Conservation (phyloP, 202 grass and related monocot genomes). For the Panicum virgatum region DNA sequence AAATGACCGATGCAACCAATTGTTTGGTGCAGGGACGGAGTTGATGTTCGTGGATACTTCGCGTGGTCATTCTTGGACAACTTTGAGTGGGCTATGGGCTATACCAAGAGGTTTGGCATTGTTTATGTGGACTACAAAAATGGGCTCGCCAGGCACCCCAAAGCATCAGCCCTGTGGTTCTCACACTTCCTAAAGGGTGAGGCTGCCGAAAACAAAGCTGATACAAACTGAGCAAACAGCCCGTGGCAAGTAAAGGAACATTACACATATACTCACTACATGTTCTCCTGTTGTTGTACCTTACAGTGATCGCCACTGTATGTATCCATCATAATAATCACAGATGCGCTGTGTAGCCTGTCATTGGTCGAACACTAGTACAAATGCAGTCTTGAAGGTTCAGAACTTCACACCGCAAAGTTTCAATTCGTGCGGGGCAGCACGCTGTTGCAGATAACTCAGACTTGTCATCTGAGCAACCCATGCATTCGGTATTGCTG, state of each 20-base stretch:
- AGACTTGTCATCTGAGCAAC: too few relatives aligned
- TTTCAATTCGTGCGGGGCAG: neutral
- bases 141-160: conserved; percentile 63
- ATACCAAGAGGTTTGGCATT: conserved; percentile 83
- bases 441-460: too few relatives aligned
- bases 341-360: neutral
- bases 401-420: conserved; percentile 25
- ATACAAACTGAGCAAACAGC: conserved; percentile 31
- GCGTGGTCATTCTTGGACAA: conserved; percentile 79
- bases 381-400: neutral
- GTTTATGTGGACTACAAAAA: conserved; percentile 91
- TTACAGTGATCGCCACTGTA: neutral
- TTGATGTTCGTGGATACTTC: conserved; percentile 71
- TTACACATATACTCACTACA: conserved; percentile 35
- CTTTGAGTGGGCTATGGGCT: conserved; percentile 87
- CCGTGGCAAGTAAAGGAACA: conserved; percentile 34
- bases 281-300: conserved; percentile 29
- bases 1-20: neutral
- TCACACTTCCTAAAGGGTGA: conserved; percentile 64
- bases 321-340: conserved; percentile 2
- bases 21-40: conserved; percentile 61
- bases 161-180: conserved; percentile 78
- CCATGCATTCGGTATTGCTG: too few relatives aligned
- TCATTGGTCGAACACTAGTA: neutral
- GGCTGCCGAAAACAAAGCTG: conserved; percentile 16